A percentile compares a stretch with the other conserved stretches of the same genome.
phyloP scores from a whole-genome alignment of 768 basidiomycete species.

The Hericium erinaceus region DNA sequence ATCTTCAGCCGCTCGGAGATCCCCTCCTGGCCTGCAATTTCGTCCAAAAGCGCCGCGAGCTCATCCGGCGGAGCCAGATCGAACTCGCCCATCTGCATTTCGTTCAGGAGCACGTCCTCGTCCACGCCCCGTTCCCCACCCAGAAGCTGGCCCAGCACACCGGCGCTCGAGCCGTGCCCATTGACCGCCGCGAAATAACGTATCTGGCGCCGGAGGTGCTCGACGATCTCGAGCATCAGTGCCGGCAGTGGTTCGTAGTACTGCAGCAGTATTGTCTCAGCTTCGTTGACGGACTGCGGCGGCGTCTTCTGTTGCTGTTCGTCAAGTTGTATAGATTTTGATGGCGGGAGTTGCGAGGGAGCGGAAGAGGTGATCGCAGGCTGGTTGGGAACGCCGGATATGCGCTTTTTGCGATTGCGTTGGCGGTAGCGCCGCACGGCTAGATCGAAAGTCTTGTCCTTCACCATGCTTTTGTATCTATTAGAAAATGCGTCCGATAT shows the following conservation, averaged over 20 bases:
- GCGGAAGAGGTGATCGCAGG: background rate
- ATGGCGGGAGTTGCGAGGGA: background rate
- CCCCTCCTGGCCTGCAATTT: constrained; percentile 26
- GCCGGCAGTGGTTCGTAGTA: constrained; percentile 31
- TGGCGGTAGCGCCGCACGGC: constrained; percentile 11
- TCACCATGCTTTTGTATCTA: constrained; percentile 31
- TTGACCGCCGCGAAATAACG: constrained; percentile 22
- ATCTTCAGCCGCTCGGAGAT: constrained; percentile 25
- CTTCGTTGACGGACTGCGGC: constrained; percentile 1
- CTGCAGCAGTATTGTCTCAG: constrained; percentile 15
- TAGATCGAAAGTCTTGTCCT: constrained; percentile 10
- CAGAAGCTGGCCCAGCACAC: constrained; percentile 5
- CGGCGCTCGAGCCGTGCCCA: background rate
- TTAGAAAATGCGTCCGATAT: constrained; percentile 57
- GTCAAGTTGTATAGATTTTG: background rate
- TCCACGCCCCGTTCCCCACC: background rate
- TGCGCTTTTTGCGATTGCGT: background rate
- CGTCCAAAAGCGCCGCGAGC: constrained; percentile 31
- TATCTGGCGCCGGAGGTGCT: constrained; percentile 32
- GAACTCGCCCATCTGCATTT: background rate
- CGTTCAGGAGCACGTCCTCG: background rate
- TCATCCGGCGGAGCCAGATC: constrained; percentile 15
- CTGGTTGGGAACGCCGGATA: no score
- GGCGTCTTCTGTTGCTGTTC: background rate
- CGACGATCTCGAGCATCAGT: constrained; percentile 28